Evolutionary conservation across 192 early-diverging fungal genomes (phyloP).

Genomic region (Pilaira anomala): DNA sequence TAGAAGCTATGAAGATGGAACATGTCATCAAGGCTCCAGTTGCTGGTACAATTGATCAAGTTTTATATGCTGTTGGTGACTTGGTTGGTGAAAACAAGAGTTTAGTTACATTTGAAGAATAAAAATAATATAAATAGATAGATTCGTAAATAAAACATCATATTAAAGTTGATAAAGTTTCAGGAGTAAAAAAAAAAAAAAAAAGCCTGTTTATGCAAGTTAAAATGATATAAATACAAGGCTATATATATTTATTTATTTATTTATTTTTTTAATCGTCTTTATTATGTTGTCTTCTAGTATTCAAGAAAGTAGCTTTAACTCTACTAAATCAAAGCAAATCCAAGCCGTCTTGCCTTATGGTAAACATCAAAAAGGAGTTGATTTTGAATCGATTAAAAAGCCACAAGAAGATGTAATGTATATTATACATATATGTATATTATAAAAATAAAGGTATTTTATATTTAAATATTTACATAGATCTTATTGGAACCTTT

Average conservation of each 20-base stretch:
- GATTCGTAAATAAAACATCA: not conserved
- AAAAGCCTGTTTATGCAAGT: not conserved
- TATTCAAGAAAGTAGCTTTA: too few species aligned
- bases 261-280: too few species aligned
- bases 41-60: conserved; percentile 65
- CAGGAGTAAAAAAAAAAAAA: conserved; percentile 7
- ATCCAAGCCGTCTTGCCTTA: too few species aligned
- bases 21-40: conserved; percentile 83
- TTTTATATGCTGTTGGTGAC: conserved; percentile 83
- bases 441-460: too few species aligned
- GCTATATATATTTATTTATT: too few species aligned
- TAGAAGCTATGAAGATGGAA: conserved; percentile 99
- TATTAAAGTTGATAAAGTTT: not conserved
- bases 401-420: not conserved
- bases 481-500: conserved; percentile 91
- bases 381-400: not conserved
- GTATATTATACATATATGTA: too few species aligned
- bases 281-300: too few species aligned
- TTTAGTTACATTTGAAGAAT: conserved; percentile 70
- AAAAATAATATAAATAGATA: conserved; percentile 19
- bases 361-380: not conserved
- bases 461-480: conserved; percentile 1
- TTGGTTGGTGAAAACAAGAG: conserved; percentile 83
- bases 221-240: too few species aligned
- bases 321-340: too few species aligned